These are phyloP conservation scores for Canna indica DNA, from an alignment of 176 grass and related monocot genomes.

Conservation along the genomic window DNA sequence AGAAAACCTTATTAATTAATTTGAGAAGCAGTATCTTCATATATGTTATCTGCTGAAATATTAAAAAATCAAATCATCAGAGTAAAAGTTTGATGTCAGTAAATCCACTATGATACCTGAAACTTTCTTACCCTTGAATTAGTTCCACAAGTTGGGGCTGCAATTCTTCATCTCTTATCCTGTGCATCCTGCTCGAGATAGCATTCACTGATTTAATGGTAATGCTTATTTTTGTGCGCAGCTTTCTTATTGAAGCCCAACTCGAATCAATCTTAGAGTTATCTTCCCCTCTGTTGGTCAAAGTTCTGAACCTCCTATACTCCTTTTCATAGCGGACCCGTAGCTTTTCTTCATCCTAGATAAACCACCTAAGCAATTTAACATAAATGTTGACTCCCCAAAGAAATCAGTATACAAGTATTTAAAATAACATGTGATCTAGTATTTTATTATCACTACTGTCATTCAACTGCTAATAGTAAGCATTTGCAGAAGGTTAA, in stretches of 20 bases:
- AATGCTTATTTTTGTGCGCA: constrained; percentile 47
- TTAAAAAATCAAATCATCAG: too few species aligned
- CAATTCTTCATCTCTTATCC: constrained; percentile 76
- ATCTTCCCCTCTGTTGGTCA: constrained; percentile 55
- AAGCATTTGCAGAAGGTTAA: too few species aligned
- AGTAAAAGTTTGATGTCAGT: too few species aligned
- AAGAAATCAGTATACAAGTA: constrained; percentile 21
- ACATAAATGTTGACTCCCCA: constrained; percentile 30
- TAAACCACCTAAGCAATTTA: constrained; percentile 71
- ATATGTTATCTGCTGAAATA: too few species aligned
- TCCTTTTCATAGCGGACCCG: constrained; percentile 46
- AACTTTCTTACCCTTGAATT: constrained; percentile 46
- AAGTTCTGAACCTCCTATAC: constrained; percentile 28
- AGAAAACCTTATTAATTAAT: too few species aligned
- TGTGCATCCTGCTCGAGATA: constrained; percentile 62
- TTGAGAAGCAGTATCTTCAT: too few species aligned
- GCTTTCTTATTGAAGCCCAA: constrained; percentile 15
- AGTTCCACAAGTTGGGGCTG: constrained; percentile 67
- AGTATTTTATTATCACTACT: too few species aligned
- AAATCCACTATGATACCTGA: too few species aligned
- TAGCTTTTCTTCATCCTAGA: constrained; percentile 93
- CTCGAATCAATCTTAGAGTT: constrained; percentile 24
- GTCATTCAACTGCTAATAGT: too few species aligned
- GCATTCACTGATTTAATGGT: constrained; percentile 35
- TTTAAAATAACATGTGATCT: neutral